Evolutionary conservation across 2,329 filamentous ascomycete genomes (phyloP), one percentile per base, ranked within the genome.

Genomic region (Dothiorella sarmentorum): DNA sequence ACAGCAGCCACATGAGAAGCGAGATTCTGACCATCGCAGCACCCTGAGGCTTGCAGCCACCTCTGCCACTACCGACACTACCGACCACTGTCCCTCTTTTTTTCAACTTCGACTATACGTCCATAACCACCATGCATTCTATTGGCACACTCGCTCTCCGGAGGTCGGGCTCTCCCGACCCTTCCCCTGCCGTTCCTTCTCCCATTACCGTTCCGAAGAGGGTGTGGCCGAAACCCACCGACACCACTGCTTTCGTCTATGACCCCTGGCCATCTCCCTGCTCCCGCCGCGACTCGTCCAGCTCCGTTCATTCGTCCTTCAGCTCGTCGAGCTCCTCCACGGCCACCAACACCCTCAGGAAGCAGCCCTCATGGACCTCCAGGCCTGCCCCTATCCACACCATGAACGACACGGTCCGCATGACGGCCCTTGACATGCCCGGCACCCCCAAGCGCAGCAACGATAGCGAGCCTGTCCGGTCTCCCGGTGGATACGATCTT

Each of bases 281-380:
- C n/a, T n/a, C n/a, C n/a, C n/a, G n/a, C n/a, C n/a, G n/a, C n/a
- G n/a, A n/a, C n/a, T n/a, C n/a, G n/a, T n/a, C n/a, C 7, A 53
- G 49, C 35, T 53, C 45, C 4, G 37, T 31, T 3, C 37, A 6
- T 7, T 20, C 29, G 31, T 51, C 47, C 15, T 51, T 51, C 29
- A 15, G 29, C 29, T 51, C 29, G 13, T 35, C 31, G 17, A 52
- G 31, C 20, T n/a, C 35, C 15, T 29, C 33, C 7, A 53, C 40
- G 18, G 49, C 33, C 49, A 53, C 49, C 4, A 53, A 40, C n/a
- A 53, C 33, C 9, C n/a, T 53, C n/a, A 53, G 40, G 15, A 53
- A 53, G 37, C 49, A 53, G 31, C 15, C 49, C 6, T 53, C 49
- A 20, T 53, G 49, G 49, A 40, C 33, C 20, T 53, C 49, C 5